Base-by-base conservation (phyloP, 257 asterid genomes). In the Vinca minor region DNA sequence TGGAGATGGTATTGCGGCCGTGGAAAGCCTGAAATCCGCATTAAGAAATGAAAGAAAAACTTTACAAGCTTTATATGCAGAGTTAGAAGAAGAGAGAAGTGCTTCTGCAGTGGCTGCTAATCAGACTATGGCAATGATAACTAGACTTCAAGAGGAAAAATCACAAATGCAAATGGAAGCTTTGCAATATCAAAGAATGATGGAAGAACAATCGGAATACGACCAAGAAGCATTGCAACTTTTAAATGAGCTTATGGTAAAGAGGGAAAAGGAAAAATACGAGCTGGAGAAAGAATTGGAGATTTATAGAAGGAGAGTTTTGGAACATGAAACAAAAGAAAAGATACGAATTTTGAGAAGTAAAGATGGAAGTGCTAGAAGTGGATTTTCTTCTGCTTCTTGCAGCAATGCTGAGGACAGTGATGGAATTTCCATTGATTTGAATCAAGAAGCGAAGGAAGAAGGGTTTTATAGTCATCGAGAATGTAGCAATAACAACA, bases 101-200 rank as follows among this genome's bases (percentile, higher is more conserved):
- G 95, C 99, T 56, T 89, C 99, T n/a, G 96, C 96, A 1, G 85
- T 89, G 65, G 94, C 99, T 36, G 87, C 99, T 1, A 93, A 70
- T 76, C 99, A 93, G 70, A 93, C 97, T 0, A 87, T 93, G 96
- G 99, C 99, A 32, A 93, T 93, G 99, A 93, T 93, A 62, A 89
- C 85, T 61, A 67, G 96, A 29, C 97, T 93, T 48, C 99, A 93
- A 50, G 99, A 93, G 82, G 99, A 93, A 76, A 93, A 87, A 70
- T 95, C 96, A 0, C 97, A 95, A 10, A 84, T 93, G 96, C 95
- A 89, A 70, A 93, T 93, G 97, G 99, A 93, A 71, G 97, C 99
- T 21, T 73, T 89, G 70, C 99, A 93, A 80, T 93, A 93, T 58
- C 97, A 93, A 78, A 84, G 99, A 75, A 93, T 93, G 99, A 93